Conservation (phyloP, 192 early-diverging fungal genomes). For the Geranomyces variabilis region DNA sequence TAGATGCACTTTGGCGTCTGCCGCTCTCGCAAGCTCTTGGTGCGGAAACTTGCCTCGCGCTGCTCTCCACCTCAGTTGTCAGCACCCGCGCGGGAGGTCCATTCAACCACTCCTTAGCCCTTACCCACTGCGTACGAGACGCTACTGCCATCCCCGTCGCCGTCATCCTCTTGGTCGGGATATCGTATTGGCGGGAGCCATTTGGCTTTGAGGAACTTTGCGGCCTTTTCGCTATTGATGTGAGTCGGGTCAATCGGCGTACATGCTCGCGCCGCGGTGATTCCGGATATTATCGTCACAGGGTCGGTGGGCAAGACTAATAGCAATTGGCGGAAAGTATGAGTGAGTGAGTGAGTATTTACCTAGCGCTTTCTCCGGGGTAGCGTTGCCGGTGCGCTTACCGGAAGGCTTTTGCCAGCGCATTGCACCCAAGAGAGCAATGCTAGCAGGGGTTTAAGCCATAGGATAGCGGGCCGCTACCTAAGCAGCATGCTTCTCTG, state of each 20-base stretch:
- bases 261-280: background rate
- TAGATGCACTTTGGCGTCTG: constrained; percentile 1
- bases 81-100: background rate
- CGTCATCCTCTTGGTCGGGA: background rate
- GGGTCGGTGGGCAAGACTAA: constrained; percentile 3
- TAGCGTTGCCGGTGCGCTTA: too few relatives aligned
- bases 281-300: constrained; percentile 1
- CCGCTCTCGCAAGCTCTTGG: background rate
- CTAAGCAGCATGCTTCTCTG: too few relatives aligned
- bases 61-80: background rate
- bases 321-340: background rate
- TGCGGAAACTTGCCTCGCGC: constrained; percentile 1
- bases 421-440: too few relatives aligned
- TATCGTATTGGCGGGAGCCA: background rate
- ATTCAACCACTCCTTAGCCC: background rate
- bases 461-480: too few relatives aligned
- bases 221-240: background rate
- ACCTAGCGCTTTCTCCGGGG: too few relatives aligned
- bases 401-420: background rate
- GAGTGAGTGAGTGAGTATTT: background rate
- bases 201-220: background rate
- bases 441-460: too few relatives aligned
- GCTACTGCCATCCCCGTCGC: background rate
- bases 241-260: background rate
- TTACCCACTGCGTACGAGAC: background rate